Evolutionary conservation across 225 moss, liverwort and hornwort genomes (phyloP), one percentile per base, ranked within the genome.

Genomic region (Bryoerythrophyllum caledonicum): DNA sequence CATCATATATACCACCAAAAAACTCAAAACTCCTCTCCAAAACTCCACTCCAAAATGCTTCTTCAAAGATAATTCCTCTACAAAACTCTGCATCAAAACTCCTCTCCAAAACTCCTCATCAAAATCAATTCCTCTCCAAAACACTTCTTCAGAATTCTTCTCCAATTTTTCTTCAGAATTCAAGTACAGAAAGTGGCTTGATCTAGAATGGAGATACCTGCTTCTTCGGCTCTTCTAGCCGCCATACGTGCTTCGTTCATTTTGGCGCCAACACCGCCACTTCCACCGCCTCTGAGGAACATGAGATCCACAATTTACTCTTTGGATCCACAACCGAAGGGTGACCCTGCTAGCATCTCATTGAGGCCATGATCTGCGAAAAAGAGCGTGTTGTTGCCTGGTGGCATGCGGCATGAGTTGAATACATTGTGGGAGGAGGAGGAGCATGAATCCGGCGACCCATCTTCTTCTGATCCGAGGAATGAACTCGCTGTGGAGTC

Each of bases 231-330:
- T 73, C 84, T 84, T 67, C 84, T 72, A 44, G 86, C 69, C 25
- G 89, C 87, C 76, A 87, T 78, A 68, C 80, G 78, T 17, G 86
- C 84, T 74, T 89, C 84, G 76, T 87, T 87, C 55, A 89, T 60
- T 71, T 80, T 87, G 30, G 63, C 82, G 78, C 74, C 87, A 35
- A 82, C 75, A 19, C 52, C 52, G 60, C 71, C 78, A 37, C 77
- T 73, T 54, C 38, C 80, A 28, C 77, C 75, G 59, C 38, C 80
- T 35, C 73, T 75, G 63, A 80, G 57, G 28, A 75, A 58, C 72
- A 60, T 81, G 20, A 75, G 57, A 77, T 85, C 82, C 37, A 80
- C 43, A 73, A 58, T 34, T 68, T 65, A 65, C 13, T 80, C 78
- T 20, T 82, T 67, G 23, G 70, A 72, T 21, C 62, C 74, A 49